These are phyloP conservation scores for Pythium pectinolyticum DNA, from an alignment of 352 stramenopile species.

Conservation along the genomic window DNA sequence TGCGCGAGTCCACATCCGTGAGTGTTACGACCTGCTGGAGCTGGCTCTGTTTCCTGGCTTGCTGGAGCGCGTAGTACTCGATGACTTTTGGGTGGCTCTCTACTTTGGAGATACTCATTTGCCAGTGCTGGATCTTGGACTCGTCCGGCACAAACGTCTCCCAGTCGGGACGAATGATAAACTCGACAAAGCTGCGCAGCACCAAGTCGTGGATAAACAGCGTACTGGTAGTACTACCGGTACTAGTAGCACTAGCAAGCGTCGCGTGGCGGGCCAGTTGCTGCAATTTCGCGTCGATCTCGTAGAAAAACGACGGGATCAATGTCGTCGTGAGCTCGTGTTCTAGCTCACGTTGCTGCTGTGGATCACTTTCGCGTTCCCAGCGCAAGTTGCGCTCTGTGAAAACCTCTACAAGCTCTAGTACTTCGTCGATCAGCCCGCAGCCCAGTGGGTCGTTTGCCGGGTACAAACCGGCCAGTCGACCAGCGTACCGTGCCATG, in stretches of 20 bases:
- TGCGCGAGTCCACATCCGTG: constrained; percentile 48
- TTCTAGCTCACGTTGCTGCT: constrained; percentile 6
- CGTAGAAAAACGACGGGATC: constrained; percentile 8
- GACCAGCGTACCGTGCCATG: constrained; percentile 35
- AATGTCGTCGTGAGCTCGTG: constrained; percentile 1
- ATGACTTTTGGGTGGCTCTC: constrained; percentile 43
- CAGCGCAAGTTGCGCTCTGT: constrained; percentile 23
- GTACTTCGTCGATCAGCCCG: constrained; percentile 23
- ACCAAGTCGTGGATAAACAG: constrained; percentile 20
- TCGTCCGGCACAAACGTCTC: constrained; percentile 7
- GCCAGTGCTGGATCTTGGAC: constrained; percentile 12
- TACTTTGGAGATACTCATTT: constrained; percentile 10
- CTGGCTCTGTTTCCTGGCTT: constrained; percentile 19
- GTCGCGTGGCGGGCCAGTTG: constrained; percentile 2
- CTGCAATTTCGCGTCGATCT: constrained; percentile 16
- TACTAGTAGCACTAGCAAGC: neutral
- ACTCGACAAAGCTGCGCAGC: constrained; percentile 18
- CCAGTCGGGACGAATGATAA: constrained; percentile 21
- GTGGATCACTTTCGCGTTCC: constrained; percentile 9
- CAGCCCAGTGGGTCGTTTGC: neutral
- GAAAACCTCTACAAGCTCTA: constrained; percentile 25
- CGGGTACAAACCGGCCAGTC: constrained; percentile 36
- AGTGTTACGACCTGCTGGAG: no score
- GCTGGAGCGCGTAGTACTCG: constrained; percentile 56
- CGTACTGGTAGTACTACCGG: no score